A percentile compares a stretch with the other conserved stretches of the same genome.
phyloP scores from a whole-genome alignment of 2,329 filamentous ascomycete genomes.

The Aspergillus eucalypticola region DNA sequence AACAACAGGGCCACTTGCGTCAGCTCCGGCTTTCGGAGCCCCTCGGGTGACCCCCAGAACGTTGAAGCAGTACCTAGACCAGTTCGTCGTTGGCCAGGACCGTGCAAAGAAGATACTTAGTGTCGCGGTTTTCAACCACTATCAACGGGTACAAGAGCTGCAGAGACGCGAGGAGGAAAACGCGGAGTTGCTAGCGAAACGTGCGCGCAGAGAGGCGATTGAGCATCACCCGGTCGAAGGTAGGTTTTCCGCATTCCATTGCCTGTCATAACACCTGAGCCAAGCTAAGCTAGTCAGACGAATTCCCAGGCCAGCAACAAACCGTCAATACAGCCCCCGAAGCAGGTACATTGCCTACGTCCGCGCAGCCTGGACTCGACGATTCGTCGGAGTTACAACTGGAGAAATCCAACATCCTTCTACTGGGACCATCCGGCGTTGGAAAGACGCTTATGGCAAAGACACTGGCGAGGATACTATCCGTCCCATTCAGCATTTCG shows the following conservation, averaged over 20 bases:
- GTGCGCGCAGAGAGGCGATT: conserved; percentile 67
- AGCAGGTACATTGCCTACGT: conserved; percentile 25
- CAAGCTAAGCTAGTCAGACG: conserved; percentile 47
- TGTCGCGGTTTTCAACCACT: conserved; percentile 94
- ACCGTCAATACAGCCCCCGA: conserved; percentile 46
- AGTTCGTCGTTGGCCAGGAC: conserved; percentile 95
- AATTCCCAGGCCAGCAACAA: conserved; percentile 62
- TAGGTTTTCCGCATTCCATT: conserved; percentile 34
- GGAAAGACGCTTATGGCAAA: conserved; percentile 94
- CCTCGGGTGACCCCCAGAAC: conserved; percentile 62
- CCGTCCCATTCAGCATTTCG: conserved; percentile 91
- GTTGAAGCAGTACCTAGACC: conserved; percentile 88
- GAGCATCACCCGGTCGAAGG: conserved; percentile 78
- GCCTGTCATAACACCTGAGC: not conserved
- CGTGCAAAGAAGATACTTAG: conserved; percentile 89
- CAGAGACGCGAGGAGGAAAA: conserved; percentile 77
- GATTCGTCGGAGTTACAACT: conserved; percentile 68
- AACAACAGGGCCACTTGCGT: conserved; percentile 63
- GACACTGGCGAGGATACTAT: conserved; percentile 87
- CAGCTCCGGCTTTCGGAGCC: conserved; percentile 58
- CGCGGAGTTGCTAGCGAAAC: conserved; percentile 70
- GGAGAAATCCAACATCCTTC: conserved; percentile 91
- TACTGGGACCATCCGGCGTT: conserved; percentile 89
- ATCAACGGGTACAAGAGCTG: conserved; percentile 78
- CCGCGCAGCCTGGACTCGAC: conserved; percentile 46